These are phyloP conservation scores for Lotus japonicus DNA, from an alignment of 306 rosid species.

Conservation along the genomic window DNA sequence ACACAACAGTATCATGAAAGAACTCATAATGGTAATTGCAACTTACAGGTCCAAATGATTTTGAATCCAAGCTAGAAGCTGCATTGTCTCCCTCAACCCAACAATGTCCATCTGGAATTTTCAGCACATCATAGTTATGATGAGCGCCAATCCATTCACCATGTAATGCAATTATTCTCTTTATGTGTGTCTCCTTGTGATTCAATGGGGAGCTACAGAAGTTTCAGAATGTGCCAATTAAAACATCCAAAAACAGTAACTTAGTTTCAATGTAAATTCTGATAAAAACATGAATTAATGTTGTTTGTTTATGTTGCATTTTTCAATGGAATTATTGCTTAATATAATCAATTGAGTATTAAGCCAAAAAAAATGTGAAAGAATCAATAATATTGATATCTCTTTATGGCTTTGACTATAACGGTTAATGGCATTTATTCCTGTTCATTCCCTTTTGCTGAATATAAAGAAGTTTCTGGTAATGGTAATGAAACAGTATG, in stretches of 20 bases:
- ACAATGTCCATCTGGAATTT: slow-evolving; percentile 73
- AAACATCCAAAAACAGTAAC: neutral
- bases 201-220: slow-evolving; percentile 69
- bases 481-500: no score
- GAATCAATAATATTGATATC: no score
- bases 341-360: no score
- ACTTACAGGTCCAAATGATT: slow-evolving; percentile 80
- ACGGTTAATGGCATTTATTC: no score
- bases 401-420: no score
- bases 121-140: slow-evolving; percentile 43
- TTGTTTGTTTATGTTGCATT: no score
- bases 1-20: neutral
- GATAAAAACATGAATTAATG: no score
- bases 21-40: slow-evolving; percentile 7
- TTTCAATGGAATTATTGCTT: no score
- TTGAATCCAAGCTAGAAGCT: slow-evolving; percentile 78
- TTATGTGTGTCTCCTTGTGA: slow-evolving; percentile 73
- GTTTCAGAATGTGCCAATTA: slow-evolving; percentile 13
- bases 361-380: no score
- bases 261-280: neutral
- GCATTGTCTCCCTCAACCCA: slow-evolving; percentile 96
- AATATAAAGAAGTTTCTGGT: no score
- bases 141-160: slow-evolving; percentile 69
- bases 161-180: slow-evolving; percentile 80
- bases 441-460: no score